phyloP scores from a whole-genome alignment of 192 early-diverging fungal species.

The Cladochytrium replicatum region DNA sequence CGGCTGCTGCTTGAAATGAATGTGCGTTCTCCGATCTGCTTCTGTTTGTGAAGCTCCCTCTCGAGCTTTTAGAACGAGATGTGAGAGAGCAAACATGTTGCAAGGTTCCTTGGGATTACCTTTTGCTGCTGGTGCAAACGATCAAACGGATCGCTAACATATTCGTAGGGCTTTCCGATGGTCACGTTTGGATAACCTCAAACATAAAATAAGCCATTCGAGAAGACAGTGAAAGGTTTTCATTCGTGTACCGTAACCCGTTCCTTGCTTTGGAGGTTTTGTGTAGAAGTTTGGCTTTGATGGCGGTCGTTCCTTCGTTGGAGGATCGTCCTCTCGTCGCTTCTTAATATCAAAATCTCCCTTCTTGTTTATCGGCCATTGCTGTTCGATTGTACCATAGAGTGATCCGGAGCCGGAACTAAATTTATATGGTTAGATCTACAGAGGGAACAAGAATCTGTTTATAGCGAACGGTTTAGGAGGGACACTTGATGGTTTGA shows the following conservation, averaged over 20 bases:
- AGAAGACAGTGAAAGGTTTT: background rate
- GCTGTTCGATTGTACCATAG: slow-evolving; percentile 47
- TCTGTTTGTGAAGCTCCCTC: slow-evolving; percentile 27
- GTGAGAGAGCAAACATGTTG: background rate
- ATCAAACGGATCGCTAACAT: slow-evolving; percentile 40
- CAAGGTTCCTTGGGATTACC: slow-evolving; percentile 3
- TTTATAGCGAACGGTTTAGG: slow-evolving; percentile 38
- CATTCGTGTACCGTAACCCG: slow-evolving; percentile 37
- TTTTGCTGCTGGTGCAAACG: slow-evolving; percentile 4
- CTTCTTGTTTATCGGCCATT: slow-evolving; percentile 39
- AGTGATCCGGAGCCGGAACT: slow-evolving; percentile 43
- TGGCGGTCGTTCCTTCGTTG: slow-evolving; percentile 16
- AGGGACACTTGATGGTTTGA: slow-evolving; percentile 41
- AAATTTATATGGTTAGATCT: background rate
- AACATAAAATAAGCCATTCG: slow-evolving; percentile 4
- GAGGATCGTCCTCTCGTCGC: slow-evolving; percentile 11
- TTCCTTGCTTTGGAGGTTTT: slow-evolving; percentile 40
- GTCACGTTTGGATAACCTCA: slow-evolving; percentile 39
- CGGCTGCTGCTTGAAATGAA: slow-evolving; percentile 29
- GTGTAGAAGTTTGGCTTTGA: slow-evolving; percentile 40
- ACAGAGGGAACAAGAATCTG: no score
- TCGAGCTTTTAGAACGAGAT: slow-evolving; percentile 18
- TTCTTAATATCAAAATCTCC: slow-evolving; percentile 13
- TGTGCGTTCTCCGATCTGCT: slow-evolving; percentile 31
- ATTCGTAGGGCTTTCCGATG: slow-evolving; percentile 42